These are phyloP conservation scores for Wickerhamiella domercqiae DNA, from an alignment of 805 yeast species.

Conservation along the genomic window DNA sequence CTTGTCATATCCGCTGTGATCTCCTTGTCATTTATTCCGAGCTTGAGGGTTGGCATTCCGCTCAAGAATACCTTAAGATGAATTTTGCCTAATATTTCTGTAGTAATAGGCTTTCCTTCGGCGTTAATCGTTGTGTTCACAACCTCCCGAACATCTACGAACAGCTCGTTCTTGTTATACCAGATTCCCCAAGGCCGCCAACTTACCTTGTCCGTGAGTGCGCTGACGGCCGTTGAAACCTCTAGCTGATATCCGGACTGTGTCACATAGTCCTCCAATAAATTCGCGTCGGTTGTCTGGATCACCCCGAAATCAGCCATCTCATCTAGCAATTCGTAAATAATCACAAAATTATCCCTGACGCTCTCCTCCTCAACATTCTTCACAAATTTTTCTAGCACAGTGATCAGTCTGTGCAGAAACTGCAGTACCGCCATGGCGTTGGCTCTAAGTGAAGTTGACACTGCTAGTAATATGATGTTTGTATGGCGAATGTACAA, in stretches of 20 bases:
- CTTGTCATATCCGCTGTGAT: constrained; percentile 14
- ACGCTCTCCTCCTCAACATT: constrained; percentile 42
- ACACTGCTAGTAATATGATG: constrained; percentile 24
- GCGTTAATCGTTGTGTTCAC: constrained; percentile 55
- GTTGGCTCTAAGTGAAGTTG: constrained; percentile 26
- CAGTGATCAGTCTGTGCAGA: constrained; percentile 32
- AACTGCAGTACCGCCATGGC: constrained; percentile 45
- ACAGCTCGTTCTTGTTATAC: constrained; percentile 80
- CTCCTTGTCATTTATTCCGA: constrained; percentile 46
- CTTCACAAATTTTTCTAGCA: constrained; percentile 33
- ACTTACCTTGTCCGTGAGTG: constrained; percentile 62
- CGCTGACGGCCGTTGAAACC: constrained; percentile 42
- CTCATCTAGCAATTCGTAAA: constrained; percentile 76
- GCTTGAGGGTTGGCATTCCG: constrained; percentile 75
- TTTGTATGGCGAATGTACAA: constrained; percentile 40
- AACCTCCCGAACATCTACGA: constrained; percentile 68
- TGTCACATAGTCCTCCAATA: constrained; percentile 64
- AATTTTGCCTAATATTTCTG: constrained; percentile 58
- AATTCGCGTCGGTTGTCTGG: constrained; percentile 66
- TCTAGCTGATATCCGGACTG: constrained; percentile 33
- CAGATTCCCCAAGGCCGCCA: constrained; percentile 90
- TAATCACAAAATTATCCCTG: constrained; percentile 54
- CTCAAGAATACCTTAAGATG: constrained; percentile 61
- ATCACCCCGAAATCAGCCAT: constrained; percentile 81
- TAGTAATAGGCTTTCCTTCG: constrained; percentile 35